These are phyloP conservation scores for Aspergillus japonicus DNA, from an alignment of 2,329 filamentous ascomycete species.

Conservation along the genomic window DNA sequence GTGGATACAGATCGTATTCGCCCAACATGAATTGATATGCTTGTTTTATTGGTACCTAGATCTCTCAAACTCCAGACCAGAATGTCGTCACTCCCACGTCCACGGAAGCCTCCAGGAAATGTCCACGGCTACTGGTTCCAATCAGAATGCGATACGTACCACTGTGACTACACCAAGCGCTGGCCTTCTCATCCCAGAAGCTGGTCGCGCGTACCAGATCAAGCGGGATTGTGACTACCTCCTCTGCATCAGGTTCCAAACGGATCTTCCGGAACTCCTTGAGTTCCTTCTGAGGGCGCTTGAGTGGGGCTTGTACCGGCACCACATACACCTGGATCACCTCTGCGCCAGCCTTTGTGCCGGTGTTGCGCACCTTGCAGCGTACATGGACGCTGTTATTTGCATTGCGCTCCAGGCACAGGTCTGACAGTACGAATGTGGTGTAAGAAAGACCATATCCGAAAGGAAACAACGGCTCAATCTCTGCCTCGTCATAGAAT, in stretches of 20 bases:
- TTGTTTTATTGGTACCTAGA: neutral
- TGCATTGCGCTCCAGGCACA: slow-evolving; percentile 27
- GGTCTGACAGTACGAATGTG: slow-evolving; percentile 54
- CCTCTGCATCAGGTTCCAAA: slow-evolving; percentile 56
- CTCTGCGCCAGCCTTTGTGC: slow-evolving; percentile 50
- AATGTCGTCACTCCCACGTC: neutral
- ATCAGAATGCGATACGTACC: neutral
- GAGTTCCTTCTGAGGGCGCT: slow-evolving; percentile 50
- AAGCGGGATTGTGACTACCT: slow-evolving; percentile 38
- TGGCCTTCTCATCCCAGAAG: slow-evolving; percentile 9
- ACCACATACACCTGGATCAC: slow-evolving; percentile 52
- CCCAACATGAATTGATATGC: neutral
- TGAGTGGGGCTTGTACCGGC: slow-evolving; percentile 4
- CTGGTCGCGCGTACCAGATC: slow-evolving; percentile 5
- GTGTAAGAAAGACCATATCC: slow-evolving; percentile 77
- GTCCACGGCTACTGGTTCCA: slow-evolving; percentile 2
- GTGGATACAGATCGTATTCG: slow-evolving; percentile 2
- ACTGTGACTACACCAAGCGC: slow-evolving; percentile 3
- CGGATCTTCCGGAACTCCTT: slow-evolving; percentile 63
- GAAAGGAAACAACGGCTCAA: slow-evolving; percentile 68
- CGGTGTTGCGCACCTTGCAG: slow-evolving; percentile 43
- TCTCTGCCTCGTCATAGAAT: slow-evolving; percentile 68
- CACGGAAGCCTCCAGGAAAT: neutral
- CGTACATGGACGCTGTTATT: slow-evolving; percentile 12
- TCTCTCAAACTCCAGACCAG: neutral